phyloP scores from a whole-genome alignment of 352 stramenopile genomes.

The Thalassiosira delicatula region DNA sequence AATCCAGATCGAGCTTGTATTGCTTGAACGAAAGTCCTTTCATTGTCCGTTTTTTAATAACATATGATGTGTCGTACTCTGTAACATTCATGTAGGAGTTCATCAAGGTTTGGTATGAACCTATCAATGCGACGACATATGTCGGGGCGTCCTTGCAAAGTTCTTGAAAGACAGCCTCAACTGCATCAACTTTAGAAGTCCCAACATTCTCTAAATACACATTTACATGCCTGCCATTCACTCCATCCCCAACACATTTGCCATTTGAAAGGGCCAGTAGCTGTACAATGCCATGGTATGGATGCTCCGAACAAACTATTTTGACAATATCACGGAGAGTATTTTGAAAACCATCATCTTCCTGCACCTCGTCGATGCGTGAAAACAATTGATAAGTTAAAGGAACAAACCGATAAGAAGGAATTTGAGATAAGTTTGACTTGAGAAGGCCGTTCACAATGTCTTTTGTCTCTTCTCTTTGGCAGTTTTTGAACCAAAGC shows the following conservation, averaged over 20 bases:
- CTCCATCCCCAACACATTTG: slow-evolving; percentile 86
- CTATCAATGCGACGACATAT: slow-evolving; percentile 68
- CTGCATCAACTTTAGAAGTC: slow-evolving; percentile 66
- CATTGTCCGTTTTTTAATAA: slow-evolving; percentile 59
- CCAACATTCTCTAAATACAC: slow-evolving; percentile 72
- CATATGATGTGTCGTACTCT: slow-evolving; percentile 64
- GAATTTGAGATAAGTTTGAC: slow-evolving; percentile 77
- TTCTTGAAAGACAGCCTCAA: slow-evolving; percentile 69
- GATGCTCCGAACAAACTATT: slow-evolving; percentile 93
- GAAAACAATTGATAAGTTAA: slow-evolving; percentile 98
- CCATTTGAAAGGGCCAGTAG: slow-evolving; percentile 95
- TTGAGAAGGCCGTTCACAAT: slow-evolving; percentile 87
- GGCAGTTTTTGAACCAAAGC: slow-evolving; percentile 92
- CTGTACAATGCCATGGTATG: slow-evolving; percentile 95
- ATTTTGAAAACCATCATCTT: slow-evolving; percentile 84
- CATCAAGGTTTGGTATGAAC: slow-evolving; percentile 72
- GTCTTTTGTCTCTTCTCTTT: slow-evolving; percentile 84
- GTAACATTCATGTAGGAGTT: slow-evolving; percentile 83
- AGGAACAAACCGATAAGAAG: slow-evolving; percentile 95
- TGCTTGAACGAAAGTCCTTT: slow-evolving; percentile 67
- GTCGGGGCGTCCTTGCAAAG: slow-evolving; percentile 57
- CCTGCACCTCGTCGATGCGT: slow-evolving; percentile 85
- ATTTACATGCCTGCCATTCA: slow-evolving; percentile 62
- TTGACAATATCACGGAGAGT: slow-evolving; percentile 89
- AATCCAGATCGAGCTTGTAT: slow-evolving; percentile 63